Evolutionary conservation across 352 stramenopile species (phyloP).

Genomic region (Phytophthora ohioensis): DNA sequence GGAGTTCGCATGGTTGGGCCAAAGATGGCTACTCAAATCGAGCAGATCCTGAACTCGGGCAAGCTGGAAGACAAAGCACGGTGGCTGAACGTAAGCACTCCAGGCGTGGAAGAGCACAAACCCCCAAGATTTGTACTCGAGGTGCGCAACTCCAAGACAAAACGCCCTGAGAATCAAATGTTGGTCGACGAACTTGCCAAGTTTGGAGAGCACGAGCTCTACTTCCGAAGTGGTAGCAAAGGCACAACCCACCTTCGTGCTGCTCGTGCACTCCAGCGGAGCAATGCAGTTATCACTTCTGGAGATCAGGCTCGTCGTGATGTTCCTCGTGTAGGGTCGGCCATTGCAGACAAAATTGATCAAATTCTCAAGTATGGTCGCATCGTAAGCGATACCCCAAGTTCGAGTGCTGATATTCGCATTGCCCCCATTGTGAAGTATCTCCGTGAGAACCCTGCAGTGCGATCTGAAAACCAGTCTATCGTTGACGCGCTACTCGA

Average conservation of each 20-base stretch:
- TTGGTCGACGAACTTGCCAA: slow-evolving; percentile 70
- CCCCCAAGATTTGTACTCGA: slow-evolving; percentile 56
- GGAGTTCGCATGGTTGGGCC: slow-evolving; percentile 59
- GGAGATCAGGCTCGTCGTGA: slow-evolving; percentile 58
- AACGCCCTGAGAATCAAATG: slow-evolving; percentile 69
- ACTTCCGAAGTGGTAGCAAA: slow-evolving; percentile 77
- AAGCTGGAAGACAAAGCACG: slow-evolving; percentile 58
- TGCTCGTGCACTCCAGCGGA: slow-evolving; percentile 66
- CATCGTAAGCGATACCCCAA: slow-evolving; percentile 55
- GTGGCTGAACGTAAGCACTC: slow-evolving; percentile 55
- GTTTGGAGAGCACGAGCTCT: slow-evolving; percentile 77
- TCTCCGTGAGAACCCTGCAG: slow-evolving; percentile 63
- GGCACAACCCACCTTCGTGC: slow-evolving; percentile 74
- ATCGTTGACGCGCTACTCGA: slow-evolving; percentile 74
- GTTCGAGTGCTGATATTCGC: slow-evolving; percentile 17
- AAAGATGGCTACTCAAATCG: slow-evolving; percentile 66
- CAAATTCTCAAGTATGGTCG: slow-evolving; percentile 74
- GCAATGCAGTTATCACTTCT: slow-evolving; percentile 58
- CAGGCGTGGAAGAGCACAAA: slow-evolving; percentile 48
- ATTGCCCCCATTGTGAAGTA: slow-evolving; percentile 75
- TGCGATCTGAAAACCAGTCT: slow-evolving; percentile 67
- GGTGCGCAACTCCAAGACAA: slow-evolving; percentile 53
- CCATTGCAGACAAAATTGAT: slow-evolving; percentile 82
- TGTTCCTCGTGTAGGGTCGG: slow-evolving; percentile 18
- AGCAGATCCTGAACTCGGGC: slow-evolving; percentile 61